Base-by-base conservation (phyloP, 2,329 filamentous ascomycete genomes). In the Aspergillus carbonarius region DNA sequence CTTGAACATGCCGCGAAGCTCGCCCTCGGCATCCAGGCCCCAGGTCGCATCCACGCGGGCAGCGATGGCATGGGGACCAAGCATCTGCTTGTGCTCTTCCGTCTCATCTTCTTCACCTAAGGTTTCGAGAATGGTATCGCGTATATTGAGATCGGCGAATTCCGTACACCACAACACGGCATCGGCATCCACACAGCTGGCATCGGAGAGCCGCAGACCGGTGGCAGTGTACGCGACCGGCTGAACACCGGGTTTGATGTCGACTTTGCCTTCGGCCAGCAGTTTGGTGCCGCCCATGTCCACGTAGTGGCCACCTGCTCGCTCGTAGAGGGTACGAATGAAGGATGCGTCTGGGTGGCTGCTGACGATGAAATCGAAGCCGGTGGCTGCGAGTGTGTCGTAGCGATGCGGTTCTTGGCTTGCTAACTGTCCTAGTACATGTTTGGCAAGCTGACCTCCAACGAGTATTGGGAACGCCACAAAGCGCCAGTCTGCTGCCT, bases 141-240 rank as follows among this genome's bases (percentile, higher is more conserved):
- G 61, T 12, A 66, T 67, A 49, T 80, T 66, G 30, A 59, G 62
- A 58, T 78, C 72, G 4, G 64, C 62, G 58, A 74, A 79, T 5
- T 76, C 76, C 0, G 76, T 79, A 59, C 75, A 78, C 76, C 76
- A 78, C 3, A 78, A 58, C 1, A 79, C 65, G 1, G 72, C 75
- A 60, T 79, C 76, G 0, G 69, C 70, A 1, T 76, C 72, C 12
- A 73, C 46, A 1, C 13, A 58, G 39, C 63, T 75, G 5, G 72
- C 73, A 52, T 79, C 76, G 0, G 67, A 70, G 25, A 78, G 69
- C 7, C 34, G 58, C 25, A 78, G 58, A 0, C 75, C 75, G 1
- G 56, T 68, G 12, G 61, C 49, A 1, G 72, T 76, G 47, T 70
- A 78, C 0, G 40, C 70, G 0, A 69, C 63, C 1, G 74, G 74